Evolutionary conservation across 1,284 basidiomycete genomes (phyloP).

Genomic region (Entoloma clypeatum): DNA sequence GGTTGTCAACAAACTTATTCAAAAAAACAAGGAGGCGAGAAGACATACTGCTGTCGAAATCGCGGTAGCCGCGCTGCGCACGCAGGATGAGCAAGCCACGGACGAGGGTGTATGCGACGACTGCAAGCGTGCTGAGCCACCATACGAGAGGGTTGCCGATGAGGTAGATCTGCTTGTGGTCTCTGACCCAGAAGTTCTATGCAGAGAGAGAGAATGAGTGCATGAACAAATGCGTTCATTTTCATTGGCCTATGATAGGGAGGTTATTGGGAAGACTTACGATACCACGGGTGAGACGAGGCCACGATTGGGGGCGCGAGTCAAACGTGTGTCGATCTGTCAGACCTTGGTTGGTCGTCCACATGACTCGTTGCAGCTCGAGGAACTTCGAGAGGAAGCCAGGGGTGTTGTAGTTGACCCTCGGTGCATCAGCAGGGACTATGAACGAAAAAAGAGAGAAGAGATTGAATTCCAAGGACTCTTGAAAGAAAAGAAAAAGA

Average conservation of each 20-base stretch:
- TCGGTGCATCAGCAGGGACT: conserved; percentile 72
- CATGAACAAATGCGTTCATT: too few relatives aligned
- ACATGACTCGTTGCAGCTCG: conserved; percentile 95
- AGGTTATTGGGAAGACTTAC: conserved; percentile 44
- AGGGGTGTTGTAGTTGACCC: conserved; percentile 86
- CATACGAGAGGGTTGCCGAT: conserved; percentile 93
- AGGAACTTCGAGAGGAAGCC: conserved; percentile 88
- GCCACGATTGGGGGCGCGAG: conserved; percentile 90
- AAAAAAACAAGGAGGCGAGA: not conserved
- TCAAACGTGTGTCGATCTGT: conserved; percentile 95
- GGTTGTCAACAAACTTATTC: too few relatives aligned
- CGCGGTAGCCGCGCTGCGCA: conserved; percentile 86
- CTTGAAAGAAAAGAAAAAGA: not conserved
- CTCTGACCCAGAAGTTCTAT: conserved; percentile 97
- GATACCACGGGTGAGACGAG: conserved; percentile 86
- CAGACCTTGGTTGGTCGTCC: conserved; percentile 94
- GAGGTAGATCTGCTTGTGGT: conserved; percentile 92
- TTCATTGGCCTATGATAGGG: conserved; percentile 1
- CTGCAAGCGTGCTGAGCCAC: conserved; percentile 78
- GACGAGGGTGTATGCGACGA: conserved; percentile 64
- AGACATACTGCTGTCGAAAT: conserved; percentile 84
- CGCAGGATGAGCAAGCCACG: conserved; percentile 83
- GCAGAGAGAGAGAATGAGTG: too few relatives aligned
- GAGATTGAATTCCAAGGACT: conserved; percentile 4
- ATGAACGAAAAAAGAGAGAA: conserved; percentile 12